Evolutionary conservation across 306 rosid species (phyloP), one percentile per base, ranked within the genome.

Genomic region (Pyrus communis): DNA sequence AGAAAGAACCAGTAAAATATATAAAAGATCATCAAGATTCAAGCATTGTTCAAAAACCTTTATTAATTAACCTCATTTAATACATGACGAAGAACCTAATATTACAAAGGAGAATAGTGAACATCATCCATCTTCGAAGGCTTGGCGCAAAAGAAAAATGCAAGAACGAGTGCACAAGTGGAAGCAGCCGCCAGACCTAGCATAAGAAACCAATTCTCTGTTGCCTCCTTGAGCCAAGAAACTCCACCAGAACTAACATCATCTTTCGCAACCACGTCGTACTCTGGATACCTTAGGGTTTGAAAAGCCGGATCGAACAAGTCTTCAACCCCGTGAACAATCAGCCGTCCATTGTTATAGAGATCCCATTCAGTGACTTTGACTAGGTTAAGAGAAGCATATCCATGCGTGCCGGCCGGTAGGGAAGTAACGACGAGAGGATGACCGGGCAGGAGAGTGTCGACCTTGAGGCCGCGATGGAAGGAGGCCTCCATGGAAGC

Each of bases 291-390:
- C 54, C 54, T 49, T 49, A 49, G 62, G 13, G 62, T 22, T 57
- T 57, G 13, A 4, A 57, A 57, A 57, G 28, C 54, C 3, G 25
- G 55, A 58, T 73, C 57, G 2, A 73, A 55, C 57, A 73, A 58
- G 67, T 58, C 67, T 3, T 73, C 68, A 7, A 58, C 77, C 11
- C 57, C 77, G 17, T 73, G 77, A 14, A 73, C 4, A n/a, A 73
- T 73, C n/a, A 73, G 23, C 9, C 31, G 68, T 38, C 68, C 77
- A 14, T 73, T 27, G 51, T 38, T 58, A 31, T 73, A 73, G 30
- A 73, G n/a, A 58, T 73, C 55, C 57, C 77, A 73, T 0, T 73
- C 67, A 3, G 0, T 3, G 31, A 73, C 65, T 35, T 73, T 73
- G 19, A 58, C 68, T n/a, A 14, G 54, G 52, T 65, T 65, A 17